These are phyloP conservation scores for Cryptosporidium ubiquitum DNA, from an alignment of 169 alveolate species.

Conservation along the genomic window DNA sequence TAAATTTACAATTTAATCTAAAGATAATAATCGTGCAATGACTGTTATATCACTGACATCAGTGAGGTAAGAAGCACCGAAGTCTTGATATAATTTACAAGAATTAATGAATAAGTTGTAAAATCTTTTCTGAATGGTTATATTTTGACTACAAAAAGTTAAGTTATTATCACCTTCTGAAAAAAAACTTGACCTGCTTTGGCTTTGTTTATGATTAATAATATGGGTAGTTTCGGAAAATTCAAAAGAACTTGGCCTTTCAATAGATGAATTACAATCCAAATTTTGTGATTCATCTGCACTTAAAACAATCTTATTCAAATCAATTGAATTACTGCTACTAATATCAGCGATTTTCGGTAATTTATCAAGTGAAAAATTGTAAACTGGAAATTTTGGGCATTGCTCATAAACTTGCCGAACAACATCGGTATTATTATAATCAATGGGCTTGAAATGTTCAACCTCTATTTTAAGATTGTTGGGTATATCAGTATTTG, in stretches of 20 bases:
- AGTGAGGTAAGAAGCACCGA: background rate
- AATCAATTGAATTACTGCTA: background rate
- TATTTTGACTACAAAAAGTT: background rate
- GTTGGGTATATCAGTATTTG: constrained; percentile 32
- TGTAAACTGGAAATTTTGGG: background rate
- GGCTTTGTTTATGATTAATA: background rate
- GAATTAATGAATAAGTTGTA: background rate
- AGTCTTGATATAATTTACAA: constrained; percentile 3
- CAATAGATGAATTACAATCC: background rate
- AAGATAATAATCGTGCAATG: background rate
- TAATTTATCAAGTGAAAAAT: constrained; percentile 13
- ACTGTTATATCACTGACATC: background rate
- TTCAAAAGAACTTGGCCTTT: constrained; percentile 16
- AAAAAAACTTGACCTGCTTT: background rate
- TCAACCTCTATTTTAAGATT: constrained; percentile 5
- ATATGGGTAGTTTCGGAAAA: background rate
- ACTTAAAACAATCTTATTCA: background rate
- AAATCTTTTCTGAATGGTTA: background rate
- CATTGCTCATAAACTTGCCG: background rate
- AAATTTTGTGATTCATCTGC: background rate
- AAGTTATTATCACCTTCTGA: background rate
- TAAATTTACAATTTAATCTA: background rate
- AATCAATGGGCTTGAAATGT: background rate
- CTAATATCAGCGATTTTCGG: background rate
- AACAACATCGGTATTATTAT: background rate